phyloP scores from a whole-genome alignment of 768 basidiomycete species.

The Harrya chromipes region DNA sequence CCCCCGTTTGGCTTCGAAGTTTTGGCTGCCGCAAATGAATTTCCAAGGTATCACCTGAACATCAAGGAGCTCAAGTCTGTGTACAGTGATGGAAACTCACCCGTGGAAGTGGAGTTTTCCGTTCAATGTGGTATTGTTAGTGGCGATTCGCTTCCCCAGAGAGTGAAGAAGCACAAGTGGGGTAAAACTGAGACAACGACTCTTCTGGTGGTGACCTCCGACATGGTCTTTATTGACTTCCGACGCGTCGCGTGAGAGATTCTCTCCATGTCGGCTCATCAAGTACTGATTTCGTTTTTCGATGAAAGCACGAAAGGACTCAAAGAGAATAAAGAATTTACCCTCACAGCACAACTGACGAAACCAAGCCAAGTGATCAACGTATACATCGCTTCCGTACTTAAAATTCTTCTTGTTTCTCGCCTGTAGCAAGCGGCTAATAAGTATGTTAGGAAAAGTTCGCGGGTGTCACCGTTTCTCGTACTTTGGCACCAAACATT shows the following conservation, averaged over 20 bases:
- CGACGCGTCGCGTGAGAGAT: slow-evolving; percentile 67
- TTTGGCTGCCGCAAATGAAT: slow-evolving; percentile 52
- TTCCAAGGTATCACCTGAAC: slow-evolving; percentile 62
- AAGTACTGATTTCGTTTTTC: slow-evolving; percentile 5
- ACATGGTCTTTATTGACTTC: slow-evolving; percentile 72
- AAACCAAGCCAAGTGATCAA: slow-evolving; percentile 73
- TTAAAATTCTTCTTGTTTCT: neutral
- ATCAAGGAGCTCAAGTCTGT: slow-evolving; percentile 46
- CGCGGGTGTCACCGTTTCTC: slow-evolving; percentile 59
- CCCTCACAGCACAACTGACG: slow-evolving; percentile 54
- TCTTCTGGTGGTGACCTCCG: slow-evolving; percentile 74
- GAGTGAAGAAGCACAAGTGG: slow-evolving; percentile 43
- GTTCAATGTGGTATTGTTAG: slow-evolving; percentile 54
- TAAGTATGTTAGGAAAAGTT: slow-evolving; percentile 55
- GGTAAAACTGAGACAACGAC: slow-evolving; percentile 59
- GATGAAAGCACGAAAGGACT: slow-evolving; percentile 63
- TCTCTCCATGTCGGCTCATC: neutral
- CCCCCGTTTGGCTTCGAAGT: slow-evolving; percentile 74
- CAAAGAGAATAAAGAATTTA: slow-evolving; percentile 55
- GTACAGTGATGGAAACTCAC: slow-evolving; percentile 43
- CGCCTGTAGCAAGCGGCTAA: slow-evolving; percentile 11
- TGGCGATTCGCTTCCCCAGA: slow-evolving; percentile 33
- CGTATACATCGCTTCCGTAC: slow-evolving; percentile 62
- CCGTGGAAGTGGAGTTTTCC: slow-evolving; percentile 55
- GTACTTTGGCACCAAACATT: slow-evolving; percentile 57